Conservation (phyloP, 2,329 filamentous ascomycete genomes). For the Aspergillus fischeri region DNA sequence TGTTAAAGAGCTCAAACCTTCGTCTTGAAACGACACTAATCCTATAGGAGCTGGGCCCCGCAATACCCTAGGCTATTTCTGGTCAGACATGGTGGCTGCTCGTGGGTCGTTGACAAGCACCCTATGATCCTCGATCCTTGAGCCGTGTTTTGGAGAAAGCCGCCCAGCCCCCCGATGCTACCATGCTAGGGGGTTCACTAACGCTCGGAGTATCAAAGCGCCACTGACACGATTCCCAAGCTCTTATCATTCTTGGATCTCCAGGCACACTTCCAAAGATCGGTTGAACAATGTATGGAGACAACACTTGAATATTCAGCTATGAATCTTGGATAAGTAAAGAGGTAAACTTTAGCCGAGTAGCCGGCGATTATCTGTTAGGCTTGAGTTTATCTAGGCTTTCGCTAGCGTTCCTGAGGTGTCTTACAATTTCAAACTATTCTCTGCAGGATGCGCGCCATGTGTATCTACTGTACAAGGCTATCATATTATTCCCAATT, state of each 20-base stretch:
- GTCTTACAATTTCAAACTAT: too few species aligned
- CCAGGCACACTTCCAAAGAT: background rate
- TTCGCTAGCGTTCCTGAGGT: too few species aligned
- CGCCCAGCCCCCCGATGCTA: background rate
- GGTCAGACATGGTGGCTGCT: conserved; percentile 6
- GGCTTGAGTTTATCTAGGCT: too few species aligned
- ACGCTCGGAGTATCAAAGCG: background rate
- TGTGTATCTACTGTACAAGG: too few species aligned
- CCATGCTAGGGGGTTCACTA: too few species aligned
- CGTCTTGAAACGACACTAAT: conserved; percentile 17
- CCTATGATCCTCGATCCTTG: conserved; percentile 7
- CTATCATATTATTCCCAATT: too few species aligned
- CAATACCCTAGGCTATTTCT: conserved; percentile 3
- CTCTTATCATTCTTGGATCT: background rate
- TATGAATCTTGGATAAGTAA: too few species aligned
- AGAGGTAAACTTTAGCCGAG: too few species aligned
- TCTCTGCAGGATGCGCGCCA: too few species aligned
- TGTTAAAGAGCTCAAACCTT: conserved; percentile 6
- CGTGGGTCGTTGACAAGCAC: conserved; percentile 13
- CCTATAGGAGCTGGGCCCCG: conserved; percentile 8
- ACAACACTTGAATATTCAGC: too few species aligned
- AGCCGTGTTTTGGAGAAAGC: background rate
- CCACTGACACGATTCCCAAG: background rate
- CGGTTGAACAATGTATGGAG: background rate
- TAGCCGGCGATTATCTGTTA: too few species aligned